Base-by-base conservation (phyloP, 2,329 filamentous ascomycete genomes). In the Aspergillus ibericus region DNA sequence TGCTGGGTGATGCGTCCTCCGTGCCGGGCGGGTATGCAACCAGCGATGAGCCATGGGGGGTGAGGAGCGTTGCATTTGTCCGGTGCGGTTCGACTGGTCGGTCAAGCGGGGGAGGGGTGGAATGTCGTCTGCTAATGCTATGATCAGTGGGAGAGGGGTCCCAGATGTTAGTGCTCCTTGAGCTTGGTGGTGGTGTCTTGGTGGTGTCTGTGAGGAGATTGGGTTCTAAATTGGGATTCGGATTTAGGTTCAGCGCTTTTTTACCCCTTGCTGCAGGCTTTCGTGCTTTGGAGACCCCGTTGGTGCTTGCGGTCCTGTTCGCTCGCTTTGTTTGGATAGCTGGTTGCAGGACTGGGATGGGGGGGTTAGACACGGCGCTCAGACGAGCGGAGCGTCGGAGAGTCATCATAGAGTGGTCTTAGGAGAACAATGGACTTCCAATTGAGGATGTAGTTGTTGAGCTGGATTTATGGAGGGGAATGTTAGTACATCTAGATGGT, bases 371-470 rank as follows among this genome's bases (percentile, higher is more conserved):
- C 48, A 66, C 69, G 13, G 72, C 70, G 50, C 73, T 75, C 32
- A 82, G 74, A 46, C 83, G 78, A 42, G 80, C 72, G 47, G 83
- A 85, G 55, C 83, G 80, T 62, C 83, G 72, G 10, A 83, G 71
- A 38, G 82, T 79, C 83, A 85, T 85, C 50, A 48, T 66, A 51
- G 35, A 27, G 40, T 16, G 4, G 22, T 20, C 51, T 20, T 35
- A 51, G 15, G n/a, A 34, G 22, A 3, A n/a, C n/a, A n/a, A 5
- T 6, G 3, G 15, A 2, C 5, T 12, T 32, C 2, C n/a, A 18
- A 0, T 27, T 48, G 2, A 48, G 5, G 10, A 18, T 16, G 16
- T 27, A 29, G 1, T 10, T 5, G 13, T 6, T 29, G 20, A 0
- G 32, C 10, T 16, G 36, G 36, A 8, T 20, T 42, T 13, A 42